Conservation (phyloP, 2,329 filamentous ascomycete genomes). For the Pseudohalonectria lignicola region DNA sequence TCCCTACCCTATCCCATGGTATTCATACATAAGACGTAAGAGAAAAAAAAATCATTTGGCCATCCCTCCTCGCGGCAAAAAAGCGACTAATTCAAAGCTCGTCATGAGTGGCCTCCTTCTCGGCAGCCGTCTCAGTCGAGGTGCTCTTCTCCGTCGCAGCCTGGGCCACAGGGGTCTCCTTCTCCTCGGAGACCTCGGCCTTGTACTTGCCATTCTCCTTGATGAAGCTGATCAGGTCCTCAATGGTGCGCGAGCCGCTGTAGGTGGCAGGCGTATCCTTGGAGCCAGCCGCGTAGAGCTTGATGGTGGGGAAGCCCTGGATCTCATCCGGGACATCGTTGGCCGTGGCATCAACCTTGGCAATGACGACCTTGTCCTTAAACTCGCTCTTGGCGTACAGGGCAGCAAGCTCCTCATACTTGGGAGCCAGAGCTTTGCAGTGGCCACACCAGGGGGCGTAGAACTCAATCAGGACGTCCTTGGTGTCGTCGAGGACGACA, state of each 20-base stretch:
- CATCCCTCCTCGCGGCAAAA: not conserved
- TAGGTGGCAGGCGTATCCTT: constrained; percentile 83
- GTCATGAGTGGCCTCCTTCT: constrained; percentile 52
- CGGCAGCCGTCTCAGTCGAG: constrained; percentile 28
- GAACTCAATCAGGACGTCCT: constrained; percentile 97
- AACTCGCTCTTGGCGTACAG: constrained; percentile 69
- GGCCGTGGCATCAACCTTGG: constrained; percentile 91
- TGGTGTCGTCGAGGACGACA: constrained; percentile 81
- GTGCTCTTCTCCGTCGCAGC: constrained; percentile 38
- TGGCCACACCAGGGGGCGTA: constrained; percentile 99
- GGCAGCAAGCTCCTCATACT: constrained; percentile 85
- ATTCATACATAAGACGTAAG: constrained; percentile 3
- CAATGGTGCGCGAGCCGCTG: constrained; percentile 74
- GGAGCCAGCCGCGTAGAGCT: constrained; percentile 84
- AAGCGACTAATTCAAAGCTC: constrained; percentile 53
- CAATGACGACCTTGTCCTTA: constrained; percentile 78
- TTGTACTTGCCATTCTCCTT: constrained; percentile 91
- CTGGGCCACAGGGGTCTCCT: constrained; percentile 39
- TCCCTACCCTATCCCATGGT: constrained; percentile 1
- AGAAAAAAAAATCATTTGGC: not conserved
- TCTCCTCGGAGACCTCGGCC: constrained; percentile 53
- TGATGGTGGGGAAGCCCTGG: constrained; percentile 97
- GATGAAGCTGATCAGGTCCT: constrained; percentile 87
- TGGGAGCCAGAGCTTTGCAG: constrained; percentile 95
- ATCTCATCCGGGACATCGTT: constrained; percentile 98